Evolutionary conservation across 1,139 yeast species (phyloP).

Genomic region (Taphrina communis): DNA sequence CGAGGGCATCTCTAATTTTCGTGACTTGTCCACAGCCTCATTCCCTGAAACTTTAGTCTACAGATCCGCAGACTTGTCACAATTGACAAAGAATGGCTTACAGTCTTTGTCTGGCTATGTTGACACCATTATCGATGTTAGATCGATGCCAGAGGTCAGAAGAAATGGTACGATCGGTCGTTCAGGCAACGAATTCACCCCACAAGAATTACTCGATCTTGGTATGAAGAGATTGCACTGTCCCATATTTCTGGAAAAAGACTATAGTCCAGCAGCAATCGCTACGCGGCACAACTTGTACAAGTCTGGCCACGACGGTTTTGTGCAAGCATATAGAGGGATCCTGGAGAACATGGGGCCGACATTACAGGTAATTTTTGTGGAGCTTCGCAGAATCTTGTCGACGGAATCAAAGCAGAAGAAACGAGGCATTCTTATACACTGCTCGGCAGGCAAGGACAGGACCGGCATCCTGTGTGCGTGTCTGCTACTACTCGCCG

Average conservation of each 20-base stretch:
- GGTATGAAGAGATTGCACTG: constrained; percentile 59
- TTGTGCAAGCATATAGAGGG: constrained; percentile 62
- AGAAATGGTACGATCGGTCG: constrained; percentile 55
- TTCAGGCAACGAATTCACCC: constrained; percentile 1
- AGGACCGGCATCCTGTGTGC: constrained; percentile 79
- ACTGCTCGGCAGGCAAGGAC: constrained; percentile 71
- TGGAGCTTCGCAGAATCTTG: not conserved
- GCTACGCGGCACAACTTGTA: constrained; percentile 65
- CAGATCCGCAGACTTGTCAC: constrained; percentile 68
- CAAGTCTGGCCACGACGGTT: constrained; percentile 68
- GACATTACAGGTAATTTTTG: constrained; percentile 11
- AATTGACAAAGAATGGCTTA: constrained; percentile 57
- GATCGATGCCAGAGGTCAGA: constrained; percentile 66
- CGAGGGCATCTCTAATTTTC: constrained; percentile 73
- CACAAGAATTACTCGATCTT: not conserved
- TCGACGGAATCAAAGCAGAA: not conserved
- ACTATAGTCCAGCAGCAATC: constrained; percentile 70
- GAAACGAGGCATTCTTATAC: constrained; percentile 28
- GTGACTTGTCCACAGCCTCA: constrained; percentile 76
- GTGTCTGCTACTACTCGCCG: constrained; percentile 66
- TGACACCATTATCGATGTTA: constrained; percentile 57
- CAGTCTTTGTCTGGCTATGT: constrained; percentile 61
- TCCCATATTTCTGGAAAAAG: constrained; percentile 65
- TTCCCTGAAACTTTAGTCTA: constrained; percentile 53
- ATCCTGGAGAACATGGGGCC: constrained; percentile 37